Conservation (phyloP, 371 early-diverging fungal genomes). For the Apophysomyces trapeziformis region DNA sequence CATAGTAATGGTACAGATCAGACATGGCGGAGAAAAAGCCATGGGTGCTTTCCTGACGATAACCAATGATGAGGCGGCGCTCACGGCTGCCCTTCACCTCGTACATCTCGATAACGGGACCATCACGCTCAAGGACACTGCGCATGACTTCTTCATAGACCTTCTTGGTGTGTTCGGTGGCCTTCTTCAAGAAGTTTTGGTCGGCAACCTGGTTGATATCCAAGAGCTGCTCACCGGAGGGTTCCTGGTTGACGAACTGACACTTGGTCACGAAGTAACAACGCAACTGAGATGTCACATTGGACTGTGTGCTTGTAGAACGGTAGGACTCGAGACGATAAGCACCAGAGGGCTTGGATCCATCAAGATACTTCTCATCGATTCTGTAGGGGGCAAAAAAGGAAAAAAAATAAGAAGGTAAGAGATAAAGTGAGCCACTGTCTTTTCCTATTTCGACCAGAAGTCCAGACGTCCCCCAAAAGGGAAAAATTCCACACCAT, state of each 20-base stretch:
- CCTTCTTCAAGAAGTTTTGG: slow-evolving; percentile 92
- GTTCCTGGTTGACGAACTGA: slow-evolving; percentile 85
- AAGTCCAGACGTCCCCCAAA: slow-evolving; percentile 1
- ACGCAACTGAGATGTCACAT: slow-evolving; percentile 86
- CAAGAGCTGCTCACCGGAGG: slow-evolving; percentile 75
- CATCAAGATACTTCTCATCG: slow-evolving; percentile 90
- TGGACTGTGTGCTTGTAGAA: slow-evolving; percentile 87
- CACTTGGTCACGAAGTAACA: slow-evolving; percentile 95
- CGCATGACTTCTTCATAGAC: slow-evolving; percentile 88
- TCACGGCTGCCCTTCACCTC: slow-evolving; percentile 86
- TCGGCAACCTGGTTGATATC: slow-evolving; percentile 92
- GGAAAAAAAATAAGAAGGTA: no score
- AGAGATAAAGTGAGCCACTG: slow-evolving; percentile 8
- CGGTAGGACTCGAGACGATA: slow-evolving; percentile 97
- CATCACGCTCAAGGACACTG: slow-evolving; percentile 84
- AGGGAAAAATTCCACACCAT: slow-evolving; percentile 2
- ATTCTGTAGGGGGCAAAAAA: slow-evolving; percentile 58
- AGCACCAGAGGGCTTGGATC: slow-evolving; percentile 66
- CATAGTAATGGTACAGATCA: slow-evolving; percentile 98
- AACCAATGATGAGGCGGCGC: slow-evolving; percentile 92
- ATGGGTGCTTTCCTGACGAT: slow-evolving; percentile 88
- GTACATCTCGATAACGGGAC: slow-evolving; percentile 95
- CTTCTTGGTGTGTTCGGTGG: slow-evolving; percentile 89
- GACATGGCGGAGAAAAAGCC: slow-evolving; percentile 95
- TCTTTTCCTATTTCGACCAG: slow-evolving; percentile 13